Evolutionary conservation across 2,329 filamentous ascomycete genomes (phyloP).

Genomic region (Byssochlamys sp.): DNA sequence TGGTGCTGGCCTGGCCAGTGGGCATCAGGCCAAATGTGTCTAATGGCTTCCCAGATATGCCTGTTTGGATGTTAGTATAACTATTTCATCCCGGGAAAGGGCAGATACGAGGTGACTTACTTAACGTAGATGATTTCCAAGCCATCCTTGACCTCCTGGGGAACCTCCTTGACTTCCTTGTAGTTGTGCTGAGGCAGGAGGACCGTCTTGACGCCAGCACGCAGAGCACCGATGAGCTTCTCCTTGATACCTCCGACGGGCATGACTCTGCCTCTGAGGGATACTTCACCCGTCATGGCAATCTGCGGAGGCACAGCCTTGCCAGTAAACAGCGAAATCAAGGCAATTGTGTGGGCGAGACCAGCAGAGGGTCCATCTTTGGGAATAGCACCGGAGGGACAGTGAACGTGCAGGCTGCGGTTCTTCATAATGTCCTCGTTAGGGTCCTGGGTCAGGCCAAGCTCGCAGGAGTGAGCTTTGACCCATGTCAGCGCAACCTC

Average conservation of each 20-base stretch:
- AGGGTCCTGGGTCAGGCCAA: constrained; percentile 71
- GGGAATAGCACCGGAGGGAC: constrained; percentile 84
- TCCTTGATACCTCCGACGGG: constrained; percentile 97
- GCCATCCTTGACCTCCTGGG: constrained; percentile 76
- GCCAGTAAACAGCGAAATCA: constrained; percentile 80
- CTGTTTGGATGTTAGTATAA: constrained; percentile 35
- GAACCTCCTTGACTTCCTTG: constrained; percentile 86
- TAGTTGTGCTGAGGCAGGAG: constrained; percentile 77
- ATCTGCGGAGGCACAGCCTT: constrained; percentile 81
- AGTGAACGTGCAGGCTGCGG: constrained; percentile 89
- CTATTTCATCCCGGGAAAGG: constrained; percentile 7
- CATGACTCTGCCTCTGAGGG: constrained; percentile 77
- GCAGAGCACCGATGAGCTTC: constrained; percentile 87
- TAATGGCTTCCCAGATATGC: constrained; percentile 90
- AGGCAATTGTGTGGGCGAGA: constrained; percentile 83
- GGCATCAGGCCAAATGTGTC: constrained; percentile 80
- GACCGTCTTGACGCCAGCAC: constrained; percentile 90
- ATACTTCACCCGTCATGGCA: constrained; percentile 81
- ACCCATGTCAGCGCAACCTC: constrained; percentile 96
- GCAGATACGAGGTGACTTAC: constrained; percentile 42
- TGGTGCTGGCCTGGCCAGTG: constrained; percentile 69
- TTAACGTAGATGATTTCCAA: constrained; percentile 81
- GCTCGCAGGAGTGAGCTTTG: constrained; percentile 84
- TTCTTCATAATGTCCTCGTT: constrained; percentile 92
- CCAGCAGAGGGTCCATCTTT: constrained; percentile 82